Evolutionary conservation across 768 basidiomycete genomes (phyloP).

Genomic region (Macrolepiota dolichaula): DNA sequence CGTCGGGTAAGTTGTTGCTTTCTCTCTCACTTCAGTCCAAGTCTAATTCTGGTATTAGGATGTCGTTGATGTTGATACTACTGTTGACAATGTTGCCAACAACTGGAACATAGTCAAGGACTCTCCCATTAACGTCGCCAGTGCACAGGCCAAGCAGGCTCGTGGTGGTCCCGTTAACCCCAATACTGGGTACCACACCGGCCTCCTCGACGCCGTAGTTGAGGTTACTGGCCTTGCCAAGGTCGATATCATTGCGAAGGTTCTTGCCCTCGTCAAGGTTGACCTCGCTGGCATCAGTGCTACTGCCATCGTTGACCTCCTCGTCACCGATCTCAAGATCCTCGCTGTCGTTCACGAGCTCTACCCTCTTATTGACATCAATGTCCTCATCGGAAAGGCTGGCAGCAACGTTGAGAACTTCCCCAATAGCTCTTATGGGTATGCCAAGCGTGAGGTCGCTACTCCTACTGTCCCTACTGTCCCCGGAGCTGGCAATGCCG

Average conservation of each 20-base stretch:
- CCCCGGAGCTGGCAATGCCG: neutral
- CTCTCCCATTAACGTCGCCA: neutral
- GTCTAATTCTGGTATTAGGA: neutral
- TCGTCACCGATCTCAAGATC: neutral
- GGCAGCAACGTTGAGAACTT: neutral
- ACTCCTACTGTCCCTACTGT: too few species aligned
- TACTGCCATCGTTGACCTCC: neutral
- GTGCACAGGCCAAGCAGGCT: neutral
- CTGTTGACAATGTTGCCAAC: neutral
- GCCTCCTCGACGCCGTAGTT: neutral
- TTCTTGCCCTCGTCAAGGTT: neutral
- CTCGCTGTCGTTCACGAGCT: neutral
- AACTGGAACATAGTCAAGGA: neutral
- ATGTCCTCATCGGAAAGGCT: neutral
- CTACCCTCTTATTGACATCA: neutral
- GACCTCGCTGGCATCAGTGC: neutral
- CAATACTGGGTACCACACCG: neutral
- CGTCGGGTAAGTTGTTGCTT: neutral
- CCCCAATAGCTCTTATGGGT: too few species aligned
- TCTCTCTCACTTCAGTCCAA: neutral
- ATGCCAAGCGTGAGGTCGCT: too few species aligned
- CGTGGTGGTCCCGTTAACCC: neutral
- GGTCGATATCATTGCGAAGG: neutral
- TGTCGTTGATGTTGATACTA: neutral
- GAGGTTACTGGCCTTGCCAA: neutral